Evolutionary conservation across 495 filamentous ascomycete species (phyloP), one percentile per base, ranked within the genome.

Genomic region (Penicillium steckii): DNA sequence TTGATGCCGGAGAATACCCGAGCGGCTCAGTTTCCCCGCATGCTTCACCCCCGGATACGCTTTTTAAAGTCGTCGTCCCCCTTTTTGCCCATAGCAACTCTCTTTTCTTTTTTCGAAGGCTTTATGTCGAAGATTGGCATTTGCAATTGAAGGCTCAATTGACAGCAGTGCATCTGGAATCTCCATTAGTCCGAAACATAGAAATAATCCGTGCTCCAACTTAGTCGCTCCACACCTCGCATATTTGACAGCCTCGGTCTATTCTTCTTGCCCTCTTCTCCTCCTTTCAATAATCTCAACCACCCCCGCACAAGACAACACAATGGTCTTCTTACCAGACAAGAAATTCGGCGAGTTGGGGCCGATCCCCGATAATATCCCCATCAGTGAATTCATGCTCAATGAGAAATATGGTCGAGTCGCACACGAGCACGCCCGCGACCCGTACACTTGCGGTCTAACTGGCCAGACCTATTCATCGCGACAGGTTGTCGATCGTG

Each of bases 371-470:
- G 90, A 95, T 61, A 83, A 83, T 23, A 78, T 95, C 54, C 79
- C 90, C 0, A 77, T 96, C 46, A 75, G 79, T 57, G 85, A 95
- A 40, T 95, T 95, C 66, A 88, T 94, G 77, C 78, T 84, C 38
- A 80, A 82, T 53, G 90, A 95, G 55, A 68, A 75, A 49, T 81
- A 89, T 70, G 89, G 89, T 33, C 81, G 90, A 44, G 68, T 74
- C 47, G 77, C 88, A 7, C 69, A 91, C 7, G 75, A 73, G 8
- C 73, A 80, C 57, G 87, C 89, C 6, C 72, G 73, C 44, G 78
- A 88, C 41, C 89, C 89, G 9, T 96, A 86, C 70, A 95, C 89
- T 12, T 95, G 91, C 60, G 91, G 89, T 12, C 45, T 95, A 41
- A 83, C 82, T 6, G 90, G 90, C 43, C 82, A 80, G 64, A 80